These are phyloP conservation scores for Cystobasidium pallidum DNA, from an alignment of 1,284 basidiomycete species.

Conservation along the genomic window DNA sequence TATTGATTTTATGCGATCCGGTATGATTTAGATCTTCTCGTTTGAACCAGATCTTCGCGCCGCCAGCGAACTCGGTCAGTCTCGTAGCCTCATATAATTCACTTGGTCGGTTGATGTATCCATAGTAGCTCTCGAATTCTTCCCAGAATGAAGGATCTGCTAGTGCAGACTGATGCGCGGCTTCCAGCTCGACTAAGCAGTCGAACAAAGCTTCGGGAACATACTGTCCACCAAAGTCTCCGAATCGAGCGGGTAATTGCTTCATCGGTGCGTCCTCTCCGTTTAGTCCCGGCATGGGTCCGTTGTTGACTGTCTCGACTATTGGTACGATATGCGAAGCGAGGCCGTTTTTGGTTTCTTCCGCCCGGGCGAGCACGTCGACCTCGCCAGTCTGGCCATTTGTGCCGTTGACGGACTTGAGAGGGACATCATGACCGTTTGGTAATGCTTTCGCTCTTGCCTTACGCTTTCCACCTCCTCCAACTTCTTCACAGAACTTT, in stretches of 20 bases:
- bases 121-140: conserved; percentile 85
- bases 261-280: conserved; percentile 38
- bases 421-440: conserved; percentile 43
- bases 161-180: conserved; percentile 82
- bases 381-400: conserved; percentile 41
- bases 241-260: conserved; percentile 80
- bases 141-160: conserved; percentile 89
- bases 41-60: conserved; percentile 97
- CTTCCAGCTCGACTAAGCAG: conserved; percentile 86
- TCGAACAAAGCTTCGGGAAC: conserved; percentile 93
- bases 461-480: conserved; percentile 44
- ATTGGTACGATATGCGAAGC: conserved; percentile 40
- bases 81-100: conserved; percentile 75
- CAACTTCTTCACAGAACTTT: conserved; percentile 43
- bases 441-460: conserved; percentile 42
- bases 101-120: conserved; percentile 81
- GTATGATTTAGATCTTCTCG: conserved; percentile 94
- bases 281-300: conserved; percentile 24
- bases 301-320: conserved; percentile 44
- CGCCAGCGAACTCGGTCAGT: conserved; percentile 74
- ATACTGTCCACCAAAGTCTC: conserved; percentile 95
- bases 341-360: conserved; percentile 27
- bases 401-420: conserved; percentile 45
- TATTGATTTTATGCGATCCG: conserved; percentile 96
- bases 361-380: conserved; percentile 28